Evolutionary conservation across 148 eudicot species (phyloP).

Genomic region (Beta vulgaris): DNA sequence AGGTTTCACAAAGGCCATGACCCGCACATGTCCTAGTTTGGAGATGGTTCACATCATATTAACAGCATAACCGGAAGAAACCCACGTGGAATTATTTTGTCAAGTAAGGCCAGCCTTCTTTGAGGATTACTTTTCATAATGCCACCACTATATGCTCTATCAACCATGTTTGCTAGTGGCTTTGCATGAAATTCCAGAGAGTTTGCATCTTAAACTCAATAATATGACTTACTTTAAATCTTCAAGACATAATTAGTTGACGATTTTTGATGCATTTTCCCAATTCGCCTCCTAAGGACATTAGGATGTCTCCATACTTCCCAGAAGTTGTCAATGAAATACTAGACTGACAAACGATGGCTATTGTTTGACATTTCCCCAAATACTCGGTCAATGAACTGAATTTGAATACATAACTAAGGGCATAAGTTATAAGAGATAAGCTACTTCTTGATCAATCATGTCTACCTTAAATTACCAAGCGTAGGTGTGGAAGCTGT

Average conservation of each 20-base stretch:
- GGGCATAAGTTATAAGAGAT: no score
- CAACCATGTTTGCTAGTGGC: no score
- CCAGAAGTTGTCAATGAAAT: conserved; percentile 32
- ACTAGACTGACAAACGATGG: conserved; percentile 53
- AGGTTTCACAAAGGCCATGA: conserved; percentile 63
- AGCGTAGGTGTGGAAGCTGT: conserved; percentile 38
- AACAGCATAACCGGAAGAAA: conserved; percentile 62
- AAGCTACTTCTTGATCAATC: no score
- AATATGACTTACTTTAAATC: conserved; percentile 52
- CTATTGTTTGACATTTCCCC: conserved; percentile 70
- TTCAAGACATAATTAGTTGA: conserved; percentile 50
- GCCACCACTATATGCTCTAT: conserved; percentile 38
- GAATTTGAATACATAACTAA: conserved; percentile 20
- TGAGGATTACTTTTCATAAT: conserved; percentile 27
- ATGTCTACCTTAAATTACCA: conserved; percentile 62
- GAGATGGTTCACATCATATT: conserved; percentile 39
- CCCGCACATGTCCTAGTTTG: conserved; percentile 33
- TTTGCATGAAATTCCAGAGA: no score
- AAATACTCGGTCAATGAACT: conserved; percentile 57
- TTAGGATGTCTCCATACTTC: conserved; percentile 33
- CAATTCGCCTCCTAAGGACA: conserved; percentile 26
- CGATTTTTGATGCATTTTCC: conserved; percentile 37
- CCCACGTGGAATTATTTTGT: conserved; percentile 48
- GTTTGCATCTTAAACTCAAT: no score
- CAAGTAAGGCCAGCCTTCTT: conserved; percentile 39